Conservation (phyloP, 164 flowering plant species). For the Nymphaea thermarum region DNA sequence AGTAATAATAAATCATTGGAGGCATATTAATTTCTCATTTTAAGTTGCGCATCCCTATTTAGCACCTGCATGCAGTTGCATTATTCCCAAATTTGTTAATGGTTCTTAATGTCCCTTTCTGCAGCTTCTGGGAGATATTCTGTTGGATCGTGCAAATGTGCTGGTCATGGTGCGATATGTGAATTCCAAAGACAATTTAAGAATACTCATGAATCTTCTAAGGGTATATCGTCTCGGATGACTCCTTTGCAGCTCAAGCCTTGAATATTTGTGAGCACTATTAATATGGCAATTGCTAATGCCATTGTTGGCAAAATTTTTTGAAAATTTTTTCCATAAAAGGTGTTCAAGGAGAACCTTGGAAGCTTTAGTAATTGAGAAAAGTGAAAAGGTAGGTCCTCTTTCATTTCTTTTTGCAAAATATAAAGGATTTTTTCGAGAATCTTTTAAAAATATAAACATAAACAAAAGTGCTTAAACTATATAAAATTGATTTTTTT, state of each 20-base stretch:
- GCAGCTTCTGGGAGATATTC: conserved; percentile 86
- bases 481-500: no score
- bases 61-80: not conserved
- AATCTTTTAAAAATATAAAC: no score
- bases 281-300: no score
- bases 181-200: conserved; percentile 79
- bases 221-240: conserved; percentile 38
- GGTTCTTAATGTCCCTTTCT: conserved; percentile 2
- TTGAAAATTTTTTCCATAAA: no score
- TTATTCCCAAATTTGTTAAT: not conserved
- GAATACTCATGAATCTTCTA: conserved; percentile 90
- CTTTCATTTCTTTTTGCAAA: no score
- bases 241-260: not conserved
- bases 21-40: not conserved
- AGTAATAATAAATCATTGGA: not conserved
- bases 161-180: conserved; percentile 80
- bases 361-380: no score
- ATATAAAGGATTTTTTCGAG: no score
- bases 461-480: no score
- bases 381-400: no score
- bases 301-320: no score
- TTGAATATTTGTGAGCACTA: no score
- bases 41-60: not conserved
- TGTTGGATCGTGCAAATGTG: conserved; percentile 87
- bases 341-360: no score